Conservation (phyloP, 352 stramenopile genomes). For the Blastocystis sp. region DNA sequence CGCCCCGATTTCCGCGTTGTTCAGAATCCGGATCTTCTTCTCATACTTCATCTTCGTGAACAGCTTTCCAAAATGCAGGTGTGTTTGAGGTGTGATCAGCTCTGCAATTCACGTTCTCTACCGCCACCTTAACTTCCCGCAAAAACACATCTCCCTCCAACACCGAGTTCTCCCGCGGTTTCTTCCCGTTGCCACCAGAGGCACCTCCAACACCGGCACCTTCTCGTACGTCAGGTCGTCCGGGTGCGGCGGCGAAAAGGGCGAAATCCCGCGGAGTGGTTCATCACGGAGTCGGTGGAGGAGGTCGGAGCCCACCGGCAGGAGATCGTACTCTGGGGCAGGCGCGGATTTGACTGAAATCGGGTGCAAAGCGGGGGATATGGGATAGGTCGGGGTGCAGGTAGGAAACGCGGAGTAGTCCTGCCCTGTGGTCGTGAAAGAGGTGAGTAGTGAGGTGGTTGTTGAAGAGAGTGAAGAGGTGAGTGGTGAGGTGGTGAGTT, state of each 20-base stretch:
- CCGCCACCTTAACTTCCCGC: background rate
- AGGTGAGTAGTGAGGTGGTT: too few relatives aligned
- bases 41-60: conserved; percentile 59
- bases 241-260: background rate
- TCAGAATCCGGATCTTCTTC: background rate
- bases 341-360: background rate
- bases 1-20: background rate
- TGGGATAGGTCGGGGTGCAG: background rate
- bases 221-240: background rate
- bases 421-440: too few relatives aligned
- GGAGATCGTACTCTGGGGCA: background rate
- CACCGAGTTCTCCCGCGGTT: background rate
- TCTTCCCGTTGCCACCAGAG: background rate
- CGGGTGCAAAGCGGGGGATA: background rate
- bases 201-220: background rate
- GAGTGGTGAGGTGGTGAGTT: too few relatives aligned
- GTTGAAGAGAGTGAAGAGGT: too few relatives aligned
- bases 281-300: background rate
- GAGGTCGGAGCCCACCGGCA: too few relatives aligned
- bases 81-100: conserved; percentile 32
- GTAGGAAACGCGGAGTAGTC: background rate
- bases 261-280: background rate
- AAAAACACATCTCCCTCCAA: background rate
- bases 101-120: background rate
- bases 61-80: conserved; percentile 47